phyloP scores from a whole-genome alignment of 2,329 filamentous ascomycete genomes.

The Aurifilum marmelostoma region DNA sequence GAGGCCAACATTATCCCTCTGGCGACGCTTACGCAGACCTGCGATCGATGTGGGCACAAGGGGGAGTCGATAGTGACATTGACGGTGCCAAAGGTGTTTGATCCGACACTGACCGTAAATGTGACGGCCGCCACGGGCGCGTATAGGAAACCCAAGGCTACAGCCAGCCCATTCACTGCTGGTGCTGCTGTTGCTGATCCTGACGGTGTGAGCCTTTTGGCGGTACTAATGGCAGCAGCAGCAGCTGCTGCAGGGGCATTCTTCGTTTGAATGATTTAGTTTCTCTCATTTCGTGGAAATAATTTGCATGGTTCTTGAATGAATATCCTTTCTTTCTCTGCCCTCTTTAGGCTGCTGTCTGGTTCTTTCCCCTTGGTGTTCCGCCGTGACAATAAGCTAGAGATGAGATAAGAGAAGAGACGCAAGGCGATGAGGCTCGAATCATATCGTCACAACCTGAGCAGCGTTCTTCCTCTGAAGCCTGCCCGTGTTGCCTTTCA shows the following conservation, averaged over 20 bases:
- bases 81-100: conserved; percentile 36
- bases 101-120: conserved; percentile 23
- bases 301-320: neutral
- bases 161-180: neutral
- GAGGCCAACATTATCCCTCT: conserved; percentile 33
- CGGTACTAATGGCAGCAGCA: neutral
- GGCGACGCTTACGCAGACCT: conserved; percentile 37
- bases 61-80: conserved; percentile 41
- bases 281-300: neutral
- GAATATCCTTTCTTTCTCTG: neutral
- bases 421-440: neutral
- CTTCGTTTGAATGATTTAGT: neutral
- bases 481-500: conserved; percentile 56
- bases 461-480: conserved; percentile 43
- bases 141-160: neutral
- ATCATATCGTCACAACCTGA: conserved; percentile 42
- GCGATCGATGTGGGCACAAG: conserved; percentile 38
- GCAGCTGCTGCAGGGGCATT: neutral
- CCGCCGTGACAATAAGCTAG: neutral
- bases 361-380: neutral
- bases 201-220: neutral
- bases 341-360: neutral
- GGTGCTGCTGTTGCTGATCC: conserved; percentile 1
- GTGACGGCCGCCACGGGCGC: neutral
- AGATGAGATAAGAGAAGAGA: neutral